Conservation (phyloP, 768 basidiomycete species). For the Mycena vitilis region DNA sequence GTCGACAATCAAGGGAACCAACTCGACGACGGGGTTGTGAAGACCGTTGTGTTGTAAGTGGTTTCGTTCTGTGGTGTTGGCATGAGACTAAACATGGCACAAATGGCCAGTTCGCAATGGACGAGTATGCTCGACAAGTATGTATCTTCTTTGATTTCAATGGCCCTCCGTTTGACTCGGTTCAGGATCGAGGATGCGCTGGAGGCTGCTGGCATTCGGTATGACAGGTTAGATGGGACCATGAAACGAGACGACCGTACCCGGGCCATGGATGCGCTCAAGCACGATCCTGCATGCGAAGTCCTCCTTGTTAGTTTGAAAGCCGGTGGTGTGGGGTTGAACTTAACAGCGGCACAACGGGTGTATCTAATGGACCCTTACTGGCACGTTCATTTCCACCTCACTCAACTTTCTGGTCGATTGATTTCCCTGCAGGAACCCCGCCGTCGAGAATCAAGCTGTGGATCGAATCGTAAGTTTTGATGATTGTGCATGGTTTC, state of each 20-base stretch:
- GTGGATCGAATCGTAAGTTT: conserved; percentile 93
- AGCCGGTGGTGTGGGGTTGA: conserved; percentile 97
- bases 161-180: conserved; percentile 27
- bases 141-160: conserved; percentile 38
- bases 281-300: conserved; percentile 90
- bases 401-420: conserved; percentile 16
- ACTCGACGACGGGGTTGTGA: conserved; percentile 76
- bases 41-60: conserved; percentile 96
- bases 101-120: conserved; percentile 83
- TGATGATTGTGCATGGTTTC: conserved; percentile 4
- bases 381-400: conserved; percentile 63
- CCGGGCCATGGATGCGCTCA: conserved; percentile 91
- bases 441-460: conserved; percentile 97
- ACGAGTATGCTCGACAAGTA: conserved; percentile 94
- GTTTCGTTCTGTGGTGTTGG: conserved; percentile 1
- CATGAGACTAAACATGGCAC: conserved; percentile 1
- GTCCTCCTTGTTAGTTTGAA: conserved; percentile 95
- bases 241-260: conserved; percentile 98
- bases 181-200: conserved; percentile 89
- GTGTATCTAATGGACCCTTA: conserved; percentile 98
- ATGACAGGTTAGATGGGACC: conserved; percentile 94
- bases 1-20: conserved; percentile 79
- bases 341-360: conserved; percentile 92
- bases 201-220: conserved; percentile 83
- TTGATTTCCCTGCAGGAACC: conserved; percentile 71